Evolutionary conservation across 345 rosid species (phyloP).

Genomic region (Linum tenue): DNA sequence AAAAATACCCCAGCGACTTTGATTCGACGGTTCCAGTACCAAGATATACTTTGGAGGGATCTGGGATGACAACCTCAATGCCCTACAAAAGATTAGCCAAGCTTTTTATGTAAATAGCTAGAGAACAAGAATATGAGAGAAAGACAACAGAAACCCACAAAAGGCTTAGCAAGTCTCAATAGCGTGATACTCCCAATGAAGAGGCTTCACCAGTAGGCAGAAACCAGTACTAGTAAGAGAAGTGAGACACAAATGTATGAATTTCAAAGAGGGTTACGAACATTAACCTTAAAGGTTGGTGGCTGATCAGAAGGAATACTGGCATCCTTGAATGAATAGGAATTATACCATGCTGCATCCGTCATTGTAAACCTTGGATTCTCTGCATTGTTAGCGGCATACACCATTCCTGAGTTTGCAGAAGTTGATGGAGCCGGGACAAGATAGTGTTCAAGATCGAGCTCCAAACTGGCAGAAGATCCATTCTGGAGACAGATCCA

Average conservation of each 20-base stretch:
- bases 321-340: constrained; percentile 27
- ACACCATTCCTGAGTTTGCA: constrained; percentile 59
- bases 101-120: constrained; percentile 6
- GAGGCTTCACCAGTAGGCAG: not conserved
- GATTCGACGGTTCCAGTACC: constrained; percentile 62
- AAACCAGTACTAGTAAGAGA: not conserved
- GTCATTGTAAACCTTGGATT: constrained; percentile 62
- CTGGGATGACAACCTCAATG: constrained; percentile 52
- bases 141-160: not conserved
- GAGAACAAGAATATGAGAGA: constrained; percentile 4
- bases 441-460: constrained; percentile 92
- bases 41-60: constrained; percentile 41
- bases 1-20: constrained; percentile 60
- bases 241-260: not conserved
- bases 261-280: constrained; percentile 21
- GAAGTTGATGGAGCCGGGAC: constrained; percentile 89
- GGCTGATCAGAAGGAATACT: constrained; percentile 46
- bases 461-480: constrained; percentile 76
- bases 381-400: constrained; percentile 90
- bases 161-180: not conserved
- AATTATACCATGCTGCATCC: constrained; percentile 31
- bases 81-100: constrained; percentile 29
- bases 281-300: constrained; percentile 55
- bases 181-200: not conserved
- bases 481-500: constrained; percentile 35